Evolutionary conservation across 2,329 filamentous ascomycete species (phyloP).

Genomic region (Talaromyces sp.): DNA sequence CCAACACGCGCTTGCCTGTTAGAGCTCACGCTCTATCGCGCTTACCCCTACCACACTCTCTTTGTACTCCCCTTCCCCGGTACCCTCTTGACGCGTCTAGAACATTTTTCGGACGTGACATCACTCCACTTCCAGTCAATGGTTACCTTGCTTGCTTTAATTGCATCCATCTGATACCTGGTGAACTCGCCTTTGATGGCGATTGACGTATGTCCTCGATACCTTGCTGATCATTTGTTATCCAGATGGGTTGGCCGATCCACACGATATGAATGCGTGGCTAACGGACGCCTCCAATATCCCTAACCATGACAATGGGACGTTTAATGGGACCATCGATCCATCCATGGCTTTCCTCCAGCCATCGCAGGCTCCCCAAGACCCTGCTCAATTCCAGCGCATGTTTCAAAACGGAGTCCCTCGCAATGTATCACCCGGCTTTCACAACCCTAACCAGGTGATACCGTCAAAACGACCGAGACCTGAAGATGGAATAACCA

Average conservation of each 20-base stretch:
- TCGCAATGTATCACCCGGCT: conserved; percentile 76
- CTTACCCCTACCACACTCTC: conserved; percentile 15
- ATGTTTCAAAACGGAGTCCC: conserved; percentile 83
- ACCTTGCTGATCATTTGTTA: conserved; percentile 25
- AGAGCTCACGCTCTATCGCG: not conserved
- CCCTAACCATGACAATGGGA: conserved; percentile 46
- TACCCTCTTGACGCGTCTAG: conserved; percentile 25
- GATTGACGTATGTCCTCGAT: conserved; percentile 9
- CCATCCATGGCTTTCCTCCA: conserved; percentile 46
- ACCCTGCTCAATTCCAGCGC: conserved; percentile 51
- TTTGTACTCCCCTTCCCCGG: conserved; percentile 3
- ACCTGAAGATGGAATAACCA: conserved; percentile 77
- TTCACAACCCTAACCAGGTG: conserved; percentile 72
- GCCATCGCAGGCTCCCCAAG: conserved; percentile 42
- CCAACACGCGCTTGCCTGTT: not conserved
- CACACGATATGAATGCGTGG: conserved; percentile 50
- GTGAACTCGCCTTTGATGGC: conserved; percentile 7
- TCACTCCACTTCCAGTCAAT: conserved; percentile 6
- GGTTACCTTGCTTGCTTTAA: not conserved
- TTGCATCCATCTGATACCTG: not conserved
- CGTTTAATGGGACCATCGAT: conserved; percentile 44
- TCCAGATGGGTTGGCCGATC: conserved; percentile 44
- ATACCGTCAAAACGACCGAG: conserved; percentile 85
- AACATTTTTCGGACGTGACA: conserved; percentile 15
- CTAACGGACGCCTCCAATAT: conserved; percentile 45